Conservation (phyloP, 306 rosid species). For the Benincasa hispida region DNA sequence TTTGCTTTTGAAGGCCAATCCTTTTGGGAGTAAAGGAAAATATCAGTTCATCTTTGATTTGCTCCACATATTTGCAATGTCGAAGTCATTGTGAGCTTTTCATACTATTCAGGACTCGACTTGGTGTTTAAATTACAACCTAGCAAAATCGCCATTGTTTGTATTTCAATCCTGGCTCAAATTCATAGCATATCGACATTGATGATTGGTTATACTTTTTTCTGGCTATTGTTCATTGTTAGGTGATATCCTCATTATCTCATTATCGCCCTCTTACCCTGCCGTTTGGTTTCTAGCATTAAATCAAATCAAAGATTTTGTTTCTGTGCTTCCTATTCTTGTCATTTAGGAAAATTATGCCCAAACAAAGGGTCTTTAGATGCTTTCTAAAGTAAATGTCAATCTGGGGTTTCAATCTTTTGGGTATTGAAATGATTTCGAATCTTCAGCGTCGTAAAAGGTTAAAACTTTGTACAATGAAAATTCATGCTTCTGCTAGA, state of each 20-base stretch:
- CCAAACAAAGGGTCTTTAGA: background rate
- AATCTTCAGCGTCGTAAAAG: background rate
- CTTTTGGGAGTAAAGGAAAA: background rate
- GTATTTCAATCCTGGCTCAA: background rate
- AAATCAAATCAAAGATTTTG: background rate
- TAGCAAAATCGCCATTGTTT: background rate
- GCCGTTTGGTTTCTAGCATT: background rate
- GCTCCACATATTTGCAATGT: slow-evolving; percentile 6
- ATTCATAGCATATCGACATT: background rate
- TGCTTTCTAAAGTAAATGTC: background rate
- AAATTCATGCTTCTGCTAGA: background rate
- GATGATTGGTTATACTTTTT: background rate
- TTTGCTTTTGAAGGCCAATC: background rate
- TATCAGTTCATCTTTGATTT: slow-evolving; percentile 5
- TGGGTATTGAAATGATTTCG: background rate
- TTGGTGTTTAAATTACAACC: background rate
- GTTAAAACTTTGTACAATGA: background rate
- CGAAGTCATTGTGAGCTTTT: background rate
- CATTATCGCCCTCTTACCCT: background rate
- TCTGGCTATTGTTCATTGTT: slow-evolving; percentile 2
- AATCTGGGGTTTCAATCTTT: background rate
- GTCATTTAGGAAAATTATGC: background rate
- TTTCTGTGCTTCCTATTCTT: background rate
- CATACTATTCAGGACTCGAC: background rate
- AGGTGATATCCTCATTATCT: background rate